Percentiles rank a stretch among this genome's conserved stretches.
phyloP scores from a whole-genome alignment of 2,329 filamentous ascomycete species.

The Penicillium aurantiogriseum region DNA sequence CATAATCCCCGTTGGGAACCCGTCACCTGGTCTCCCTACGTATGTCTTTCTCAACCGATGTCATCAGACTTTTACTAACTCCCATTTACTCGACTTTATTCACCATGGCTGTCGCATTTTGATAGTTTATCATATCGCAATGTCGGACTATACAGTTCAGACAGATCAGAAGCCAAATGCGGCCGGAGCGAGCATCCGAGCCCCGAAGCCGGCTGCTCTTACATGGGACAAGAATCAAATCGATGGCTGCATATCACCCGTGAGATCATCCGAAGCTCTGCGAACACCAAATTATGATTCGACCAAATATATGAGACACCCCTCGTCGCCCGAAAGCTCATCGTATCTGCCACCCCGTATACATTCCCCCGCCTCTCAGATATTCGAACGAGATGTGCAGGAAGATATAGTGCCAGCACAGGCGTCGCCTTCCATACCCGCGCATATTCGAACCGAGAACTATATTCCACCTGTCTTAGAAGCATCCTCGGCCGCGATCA shows the following conservation, averaged over 20 bases:
- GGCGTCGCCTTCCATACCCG: conserved; percentile 80
- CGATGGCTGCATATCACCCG: conserved; percentile 15
- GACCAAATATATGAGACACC: conserved; percentile 38
- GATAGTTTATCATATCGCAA: conserved; percentile 1
- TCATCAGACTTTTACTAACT: conserved; percentile 10
- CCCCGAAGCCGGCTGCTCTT: conserved; percentile 20
- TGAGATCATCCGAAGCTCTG: conserved; percentile 25
- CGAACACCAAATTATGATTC: conserved; percentile 20
- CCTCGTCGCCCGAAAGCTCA: conserved; percentile 65
- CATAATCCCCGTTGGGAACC: background rate
- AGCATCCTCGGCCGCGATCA: conserved; percentile 88
- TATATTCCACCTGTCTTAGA: conserved; percentile 88
- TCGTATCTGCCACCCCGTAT: conserved; percentile 68
- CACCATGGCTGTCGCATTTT: conserved; percentile 18
- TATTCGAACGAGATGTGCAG: conserved; percentile 94
- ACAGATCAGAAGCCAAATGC: conserved; percentile 10
- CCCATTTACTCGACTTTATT: background rate
- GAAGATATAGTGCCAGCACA: conserved; percentile 67
- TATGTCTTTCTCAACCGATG: conserved; percentile 20
- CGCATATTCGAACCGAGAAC: conserved; percentile 92
- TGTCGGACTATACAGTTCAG: conserved; percentile 10
- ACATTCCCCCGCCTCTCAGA: conserved; percentile 74
- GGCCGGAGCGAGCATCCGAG: conserved; percentile 9
- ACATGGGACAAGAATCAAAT: conserved; percentile 10
- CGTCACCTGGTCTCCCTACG: conserved; percentile 19